A percentile compares a stretch with the other conserved stretches of the same genome.
phyloP scores from a whole-genome alignment of 495 filamentous ascomycete species.

The Penicillium maclennaniae region DNA sequence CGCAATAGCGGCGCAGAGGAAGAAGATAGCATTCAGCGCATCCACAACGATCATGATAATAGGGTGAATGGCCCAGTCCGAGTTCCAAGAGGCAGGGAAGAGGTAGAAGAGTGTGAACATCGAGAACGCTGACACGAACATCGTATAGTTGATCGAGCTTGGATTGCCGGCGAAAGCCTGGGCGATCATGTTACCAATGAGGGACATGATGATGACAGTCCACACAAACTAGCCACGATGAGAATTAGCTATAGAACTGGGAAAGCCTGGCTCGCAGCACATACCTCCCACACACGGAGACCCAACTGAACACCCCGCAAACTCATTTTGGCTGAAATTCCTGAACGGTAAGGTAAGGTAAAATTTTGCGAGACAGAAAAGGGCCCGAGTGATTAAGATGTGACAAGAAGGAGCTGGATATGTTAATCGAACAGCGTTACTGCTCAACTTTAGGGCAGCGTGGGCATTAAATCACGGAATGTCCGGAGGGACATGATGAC shows the following conservation, averaged over 20 bases:
- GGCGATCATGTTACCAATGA: constrained; percentile 66
- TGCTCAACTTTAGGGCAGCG: constrained; percentile 11
- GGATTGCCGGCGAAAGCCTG: constrained; percentile 53
- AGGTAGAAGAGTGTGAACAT: constrained; percentile 63
- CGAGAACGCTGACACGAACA: constrained; percentile 62
- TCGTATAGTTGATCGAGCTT: constrained; percentile 55
- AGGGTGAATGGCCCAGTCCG: constrained; percentile 47
- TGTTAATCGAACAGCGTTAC: not conserved
- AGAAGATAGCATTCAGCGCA: constrained; percentile 59
- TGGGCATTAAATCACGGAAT: constrained; percentile 32
- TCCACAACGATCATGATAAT: constrained; percentile 56
- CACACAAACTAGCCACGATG: constrained; percentile 52
- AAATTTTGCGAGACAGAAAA: not conserved
- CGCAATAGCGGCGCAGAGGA: constrained; percentile 62
- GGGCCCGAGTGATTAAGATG: not conserved
- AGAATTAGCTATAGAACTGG: not conserved
- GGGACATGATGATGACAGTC: constrained; percentile 62
- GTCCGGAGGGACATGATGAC: constrained; percentile 32
- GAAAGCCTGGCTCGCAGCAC: not conserved
- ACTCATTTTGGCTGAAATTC: constrained; percentile 26
- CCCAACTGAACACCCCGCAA: constrained; percentile 30
- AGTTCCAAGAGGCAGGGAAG: constrained; percentile 49
- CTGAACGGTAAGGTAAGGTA: not conserved
- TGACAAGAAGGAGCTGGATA: not conserved
- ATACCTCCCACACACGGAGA: constrained; percentile 41